Percentiles rank a stretch among this genome's conserved stretches.
Conservation (phyloP, 73 alveolate genomes). For the Blepharisma stoltei region DNA sequence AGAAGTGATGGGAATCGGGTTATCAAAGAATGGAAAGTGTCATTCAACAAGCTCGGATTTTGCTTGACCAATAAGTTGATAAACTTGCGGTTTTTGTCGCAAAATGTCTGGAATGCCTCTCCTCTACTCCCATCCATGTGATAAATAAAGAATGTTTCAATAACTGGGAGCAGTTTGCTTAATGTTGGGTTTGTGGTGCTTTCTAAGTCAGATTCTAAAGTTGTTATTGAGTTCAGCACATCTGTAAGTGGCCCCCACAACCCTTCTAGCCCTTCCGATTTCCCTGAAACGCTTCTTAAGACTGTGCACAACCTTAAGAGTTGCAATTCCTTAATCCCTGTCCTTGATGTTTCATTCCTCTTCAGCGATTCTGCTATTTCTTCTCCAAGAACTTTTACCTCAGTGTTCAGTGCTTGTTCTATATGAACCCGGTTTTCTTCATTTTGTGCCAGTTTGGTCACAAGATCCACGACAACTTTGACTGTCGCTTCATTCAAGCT, state of each 20-base stretch:
- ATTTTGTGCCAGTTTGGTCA: not conserved
- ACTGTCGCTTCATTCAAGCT: not conserved
- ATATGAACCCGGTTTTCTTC: not conserved
- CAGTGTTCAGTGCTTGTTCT: not conserved
- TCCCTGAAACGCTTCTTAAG: not conserved
- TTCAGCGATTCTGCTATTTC: not conserved
- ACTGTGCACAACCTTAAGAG: not conserved
- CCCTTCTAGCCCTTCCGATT: not conserved
- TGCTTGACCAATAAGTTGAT: constrained; percentile 50
- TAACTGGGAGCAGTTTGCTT: not conserved
- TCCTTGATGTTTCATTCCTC: not conserved
- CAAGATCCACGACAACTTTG: not conserved
- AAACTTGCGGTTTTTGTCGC: constrained; percentile 57
- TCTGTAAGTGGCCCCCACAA: constrained; percentile 15
- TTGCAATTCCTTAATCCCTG: not conserved
- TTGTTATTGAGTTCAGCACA: not conserved
- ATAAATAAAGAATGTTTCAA: constrained; percentile 37
- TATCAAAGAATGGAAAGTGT: constrained; percentile 38
- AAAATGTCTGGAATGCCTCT: constrained; percentile 30
- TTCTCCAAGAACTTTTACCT: not conserved
- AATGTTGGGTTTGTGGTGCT: constrained; percentile 6
- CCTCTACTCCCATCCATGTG: not conserved
- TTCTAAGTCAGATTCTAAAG: not conserved
- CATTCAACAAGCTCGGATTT: constrained; percentile 60
- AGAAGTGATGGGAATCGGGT: constrained; percentile 46